Base-by-base conservation (phyloP, 1,139 yeast genomes). In the Saccharomycopsis phalli region DNA sequence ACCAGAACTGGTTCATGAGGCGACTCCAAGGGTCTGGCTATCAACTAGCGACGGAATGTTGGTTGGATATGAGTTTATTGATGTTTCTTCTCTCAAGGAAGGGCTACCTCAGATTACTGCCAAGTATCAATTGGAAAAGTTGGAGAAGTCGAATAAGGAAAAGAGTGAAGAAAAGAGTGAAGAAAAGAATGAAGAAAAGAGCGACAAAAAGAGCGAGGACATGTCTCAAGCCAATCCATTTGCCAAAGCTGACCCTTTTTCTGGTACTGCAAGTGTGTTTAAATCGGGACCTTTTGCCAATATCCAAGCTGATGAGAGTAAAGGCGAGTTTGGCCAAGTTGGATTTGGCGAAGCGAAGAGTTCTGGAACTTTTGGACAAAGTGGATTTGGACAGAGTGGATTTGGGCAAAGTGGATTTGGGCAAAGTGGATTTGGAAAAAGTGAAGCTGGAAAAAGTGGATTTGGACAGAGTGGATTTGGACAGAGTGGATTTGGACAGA, bases 11-110 rank as follows among this genome's bases (percentile, higher is more conserved):
- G 27, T 26, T 3, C 31, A 31, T 8, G 22, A n/a, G 4, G 38
- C 32, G 10, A 18, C 29, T 5, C 44, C 41, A 6, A 27, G 21
- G 10, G 16, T 40, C 7, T 43, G 46, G 46, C 14, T 31, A 8
- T 31, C 31, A 17, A 29, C 46, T 25, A 29, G 25, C 11, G 25
- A 11, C 3, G 46, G 46, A 7, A 16, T 34, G 10, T 27, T 43
- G 13, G 23, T 31, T 6, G 21, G 37, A 13, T 43, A 31, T 26
- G 38, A 32, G 11, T 40, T 40, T 16, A 36, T 31, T 17, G 46
- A 43, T 22, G 35, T 34, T 10, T 34, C 37, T 4, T 38, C 41
- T 2, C 19, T 40, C 16, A 40, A 34, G 16, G 11, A 26, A 6
- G 23, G 30, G 3, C 5, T 14, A 2, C 28, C 29, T 8, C 18